A percentile compares a stretch with the other conserved stretches of the same genome.
phyloP scores from a whole-genome alignment of 176 grass and related monocot species.

The Phragmites australis region DNA sequence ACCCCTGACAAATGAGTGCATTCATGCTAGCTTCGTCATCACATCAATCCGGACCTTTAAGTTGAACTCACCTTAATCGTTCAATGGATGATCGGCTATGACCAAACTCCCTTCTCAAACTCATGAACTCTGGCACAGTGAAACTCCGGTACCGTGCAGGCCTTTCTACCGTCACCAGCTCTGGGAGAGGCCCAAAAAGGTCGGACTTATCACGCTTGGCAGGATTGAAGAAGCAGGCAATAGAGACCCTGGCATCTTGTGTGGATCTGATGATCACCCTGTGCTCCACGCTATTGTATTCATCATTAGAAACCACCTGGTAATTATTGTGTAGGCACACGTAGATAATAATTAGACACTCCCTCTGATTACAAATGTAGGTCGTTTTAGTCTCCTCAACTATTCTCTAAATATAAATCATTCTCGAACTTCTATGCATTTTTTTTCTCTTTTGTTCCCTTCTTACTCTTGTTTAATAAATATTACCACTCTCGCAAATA shows the following conservation, averaged over 20 bases:
- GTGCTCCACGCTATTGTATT: constrained; percentile 47
- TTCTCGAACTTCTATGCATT: too few relatives aligned
- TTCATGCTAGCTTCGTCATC: background rate
- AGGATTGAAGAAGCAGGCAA: constrained; percentile 53
- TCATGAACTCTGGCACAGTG: constrained; percentile 37
- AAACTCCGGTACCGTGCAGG: constrained; percentile 42
- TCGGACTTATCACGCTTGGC: background rate
- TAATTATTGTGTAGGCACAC: background rate
- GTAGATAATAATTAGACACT: background rate
- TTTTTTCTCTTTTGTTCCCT: too few relatives aligned
- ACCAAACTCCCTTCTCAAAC: background rate
- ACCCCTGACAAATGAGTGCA: background rate
- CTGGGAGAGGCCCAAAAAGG: constrained; percentile 39
- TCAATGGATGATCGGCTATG: constrained; percentile 10
- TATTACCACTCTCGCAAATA: too few relatives aligned
- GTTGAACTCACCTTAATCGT: constrained; percentile 11
- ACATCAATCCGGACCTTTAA: background rate
- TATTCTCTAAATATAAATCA: too few relatives aligned
- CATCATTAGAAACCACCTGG: constrained; percentile 51
- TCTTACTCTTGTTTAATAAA: too few relatives aligned
- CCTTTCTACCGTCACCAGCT: constrained; percentile 34
- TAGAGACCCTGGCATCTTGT: constrained; percentile 41
- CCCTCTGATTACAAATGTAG: background rate
- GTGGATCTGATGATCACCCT: constrained; percentile 47
- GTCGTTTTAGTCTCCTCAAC: too few relatives aligned